Base-by-base conservation (phyloP, 345 rosid genomes). In the Brassica incana region DNA sequence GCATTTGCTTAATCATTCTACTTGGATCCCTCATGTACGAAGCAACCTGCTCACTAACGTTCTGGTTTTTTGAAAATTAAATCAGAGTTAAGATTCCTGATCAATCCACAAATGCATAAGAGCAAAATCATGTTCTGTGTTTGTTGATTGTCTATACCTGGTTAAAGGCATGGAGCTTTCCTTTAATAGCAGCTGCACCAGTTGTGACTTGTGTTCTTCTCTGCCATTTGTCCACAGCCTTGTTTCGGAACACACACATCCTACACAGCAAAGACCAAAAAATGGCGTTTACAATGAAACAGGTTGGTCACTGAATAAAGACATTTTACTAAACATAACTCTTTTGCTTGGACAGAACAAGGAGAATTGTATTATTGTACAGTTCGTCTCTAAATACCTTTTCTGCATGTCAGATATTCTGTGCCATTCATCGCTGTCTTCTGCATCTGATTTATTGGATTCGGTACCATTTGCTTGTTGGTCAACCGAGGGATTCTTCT, bases 1-100 rank as follows among this genome's bases (percentile, higher is more conserved):
- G 97, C 98, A 95, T 95, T 85, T 95, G 98, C 86, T 89, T 91
- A 33, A 91, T 77, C 97, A 95, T 93, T 86, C 94, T 90, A 85
- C 91, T 90, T 52, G 98, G 97, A 85, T 91, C 97, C 84, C 97
- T 91, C 96, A 93, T 89, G 84, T 87, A 87, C 14, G 85, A 77
- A 69, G 93, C 88, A 74, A 95, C 96, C 86, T 95, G 96, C 32
- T 88, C 98, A 69, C 97, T 93, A 45, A 93, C 90, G 84, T 88
- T 91, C 98, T 95, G 88, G 16, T 61, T 61, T 67, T 69, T 43
- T 16, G 61, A 77, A 74, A 59, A 48, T 8, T 62, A 36, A 76
- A 67, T 29, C 35, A 14, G 9, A 30, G 71, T 78, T 60, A 81
- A 82, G 77, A 69, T 75, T 65, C 61, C 12, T 74, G 68, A 59